These are phyloP conservation scores for Fusarium tjaetaba DNA, from an alignment of 2,329 filamentous ascomycete genomes.

Conservation along the genomic window DNA sequence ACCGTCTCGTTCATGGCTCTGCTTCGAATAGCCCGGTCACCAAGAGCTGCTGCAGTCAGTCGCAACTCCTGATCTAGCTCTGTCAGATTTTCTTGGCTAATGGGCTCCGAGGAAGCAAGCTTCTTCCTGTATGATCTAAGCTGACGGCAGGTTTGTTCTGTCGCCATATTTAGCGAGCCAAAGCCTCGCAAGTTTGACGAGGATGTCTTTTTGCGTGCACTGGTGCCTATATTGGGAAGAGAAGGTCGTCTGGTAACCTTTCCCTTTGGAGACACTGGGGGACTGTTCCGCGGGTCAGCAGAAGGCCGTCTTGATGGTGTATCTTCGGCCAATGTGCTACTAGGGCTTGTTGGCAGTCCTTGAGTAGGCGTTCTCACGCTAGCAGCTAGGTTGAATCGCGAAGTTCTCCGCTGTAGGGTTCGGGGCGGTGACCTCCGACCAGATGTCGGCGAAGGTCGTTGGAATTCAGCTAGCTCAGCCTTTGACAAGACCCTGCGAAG, in stretches of 20 bases:
- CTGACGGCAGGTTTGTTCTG: constrained; percentile 71
- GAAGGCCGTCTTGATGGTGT: constrained; percentile 61
- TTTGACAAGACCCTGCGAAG: constrained; percentile 87
- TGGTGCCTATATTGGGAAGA: constrained; percentile 59
- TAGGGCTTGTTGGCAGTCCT: constrained; percentile 54
- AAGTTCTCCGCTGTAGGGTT: constrained; percentile 63
- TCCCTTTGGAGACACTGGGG: constrained; percentile 61
- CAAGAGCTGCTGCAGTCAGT: constrained; percentile 69
- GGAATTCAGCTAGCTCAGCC: constrained; percentile 85
- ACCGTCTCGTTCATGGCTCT: constrained; percentile 66
- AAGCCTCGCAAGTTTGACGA: constrained; percentile 59
- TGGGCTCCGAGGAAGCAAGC: constrained; percentile 64
- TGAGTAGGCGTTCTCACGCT: constrained; percentile 52
- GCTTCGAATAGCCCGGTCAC: constrained; percentile 64
- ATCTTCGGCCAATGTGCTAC: constrained; percentile 52
- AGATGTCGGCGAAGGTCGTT: constrained; percentile 58
- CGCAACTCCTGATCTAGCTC: constrained; percentile 73
- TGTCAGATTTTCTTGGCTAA: constrained; percentile 66
- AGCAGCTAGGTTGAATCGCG: constrained; percentile 58
- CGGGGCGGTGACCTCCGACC: constrained; percentile 67
- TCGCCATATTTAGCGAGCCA: constrained; percentile 69
- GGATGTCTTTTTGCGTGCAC: constrained; percentile 61
- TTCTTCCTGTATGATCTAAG: constrained; percentile 72
- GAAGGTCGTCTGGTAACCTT: constrained; percentile 63
- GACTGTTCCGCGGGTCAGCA: constrained; percentile 57